Percentiles rank a stretch among this genome's conserved stretches.
Evolutionary conservation across 331 rosid species (phyloP).

Genomic region (Quercus lobata): DNA sequence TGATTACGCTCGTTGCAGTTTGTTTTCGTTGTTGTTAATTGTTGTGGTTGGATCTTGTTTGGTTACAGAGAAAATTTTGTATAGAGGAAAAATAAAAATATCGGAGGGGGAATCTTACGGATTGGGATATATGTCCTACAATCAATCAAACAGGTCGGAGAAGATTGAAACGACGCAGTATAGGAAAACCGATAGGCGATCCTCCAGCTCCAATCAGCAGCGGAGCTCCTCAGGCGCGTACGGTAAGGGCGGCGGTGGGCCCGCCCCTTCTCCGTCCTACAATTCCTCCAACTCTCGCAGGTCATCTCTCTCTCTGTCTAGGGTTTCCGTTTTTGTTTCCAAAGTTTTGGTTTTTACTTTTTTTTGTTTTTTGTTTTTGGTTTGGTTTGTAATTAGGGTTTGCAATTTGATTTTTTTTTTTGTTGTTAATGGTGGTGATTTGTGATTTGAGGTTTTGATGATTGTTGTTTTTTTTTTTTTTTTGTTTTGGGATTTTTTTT

Average conservation of each 20-base stretch:
- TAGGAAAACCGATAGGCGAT: conserved; percentile 60
- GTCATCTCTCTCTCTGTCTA: conserved; percentile 8
- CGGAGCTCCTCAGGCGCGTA: conserved; percentile 51
- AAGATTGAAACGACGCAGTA: conserved; percentile 58
- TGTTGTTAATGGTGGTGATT: neutral
- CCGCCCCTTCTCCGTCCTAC: conserved; percentile 60
- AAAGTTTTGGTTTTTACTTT: neutral
- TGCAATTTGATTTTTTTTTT: neutral
- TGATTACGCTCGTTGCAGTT: neutral
- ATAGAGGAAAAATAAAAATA: neutral
- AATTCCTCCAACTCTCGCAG: conserved; percentile 40
- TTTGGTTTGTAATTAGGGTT: neutral
- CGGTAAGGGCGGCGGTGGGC: conserved; percentile 67
- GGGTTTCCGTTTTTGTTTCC: conserved; percentile 10
- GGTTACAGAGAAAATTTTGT: conserved; percentile 37
- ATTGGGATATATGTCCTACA: conserved; percentile 86
- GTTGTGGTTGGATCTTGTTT: conserved; percentile 14
- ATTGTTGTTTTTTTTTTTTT: too few relatives aligned
- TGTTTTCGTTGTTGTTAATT: conserved; percentile 17
- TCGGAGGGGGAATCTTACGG: conserved; percentile 34
- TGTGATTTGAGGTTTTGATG: neutral
- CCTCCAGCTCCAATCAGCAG: conserved; percentile 66
- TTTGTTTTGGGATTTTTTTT: neutral
- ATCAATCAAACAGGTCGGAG: conserved; percentile 74
- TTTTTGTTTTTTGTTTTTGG: neutral